A percentile compares a stretch with the other conserved stretches of the same genome.
Conservation (phyloP, 1,284 basidiomycete species). For the Porodaedalea pini region DNA sequence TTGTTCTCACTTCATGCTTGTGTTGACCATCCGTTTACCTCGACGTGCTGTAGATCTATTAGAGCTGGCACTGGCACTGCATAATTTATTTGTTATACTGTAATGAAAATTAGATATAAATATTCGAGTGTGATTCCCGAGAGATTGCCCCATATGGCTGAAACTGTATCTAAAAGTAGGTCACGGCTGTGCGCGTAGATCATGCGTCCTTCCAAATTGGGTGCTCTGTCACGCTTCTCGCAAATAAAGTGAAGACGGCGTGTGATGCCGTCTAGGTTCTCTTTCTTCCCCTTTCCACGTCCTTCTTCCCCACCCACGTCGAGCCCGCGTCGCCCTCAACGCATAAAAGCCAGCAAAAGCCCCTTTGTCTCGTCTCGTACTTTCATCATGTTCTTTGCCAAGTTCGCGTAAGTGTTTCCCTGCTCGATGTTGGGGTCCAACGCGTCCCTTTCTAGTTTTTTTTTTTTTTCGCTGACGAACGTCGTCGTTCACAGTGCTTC, state of each 20-base stretch:
- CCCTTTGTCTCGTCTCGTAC: neutral
- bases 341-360: conserved; percentile 3
- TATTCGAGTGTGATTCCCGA: neutral
- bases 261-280: conserved; percentile 3
- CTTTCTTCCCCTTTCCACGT: conserved; percentile 2
- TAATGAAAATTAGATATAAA: neutral
- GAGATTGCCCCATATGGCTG: neutral
- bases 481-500: conserved; percentile 36
- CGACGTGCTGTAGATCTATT: conserved; percentile 16
- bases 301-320: conserved; percentile 8
- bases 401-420: conserved; percentile 14
- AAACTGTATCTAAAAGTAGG: neutral
- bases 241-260: neutral
- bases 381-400: conserved; percentile 13
- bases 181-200: neutral
- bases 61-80: neutral
- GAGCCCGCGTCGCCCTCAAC: conserved; percentile 3
- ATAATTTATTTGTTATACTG: neutral
- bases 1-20: conserved; percentile 4
- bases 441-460: neutral
- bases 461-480: neutral
- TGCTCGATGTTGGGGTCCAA: neutral
- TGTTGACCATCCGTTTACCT: neutral
- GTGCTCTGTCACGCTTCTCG: neutral
- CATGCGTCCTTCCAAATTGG: neutral